Percentiles rank a stretch among this genome's conserved stretches.
Evolutionary conservation across 495 filamentous ascomycete species (phyloP).

Genomic region (Glarea lozoyensis): DNA sequence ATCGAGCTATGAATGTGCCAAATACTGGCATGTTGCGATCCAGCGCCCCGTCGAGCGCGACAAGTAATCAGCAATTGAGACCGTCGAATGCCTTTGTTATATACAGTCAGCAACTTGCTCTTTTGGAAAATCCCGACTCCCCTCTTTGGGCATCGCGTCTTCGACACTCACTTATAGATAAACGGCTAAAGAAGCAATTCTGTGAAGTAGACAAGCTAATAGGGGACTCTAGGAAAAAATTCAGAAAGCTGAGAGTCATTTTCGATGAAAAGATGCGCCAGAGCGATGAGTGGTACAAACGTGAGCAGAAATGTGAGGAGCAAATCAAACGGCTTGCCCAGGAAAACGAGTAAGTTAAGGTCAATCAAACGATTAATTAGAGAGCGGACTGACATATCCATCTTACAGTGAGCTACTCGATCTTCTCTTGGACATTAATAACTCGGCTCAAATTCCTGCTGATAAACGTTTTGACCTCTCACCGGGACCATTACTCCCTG

Average conservation of each 20-base stretch:
- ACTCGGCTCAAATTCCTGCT: constrained; percentile 62
- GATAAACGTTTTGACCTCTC: constrained; percentile 50
- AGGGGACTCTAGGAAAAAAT: constrained; percentile 77
- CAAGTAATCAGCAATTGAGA: no score
- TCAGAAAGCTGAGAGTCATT: constrained; percentile 77
- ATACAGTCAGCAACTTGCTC: no score
- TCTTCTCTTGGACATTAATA: constrained; percentile 78
- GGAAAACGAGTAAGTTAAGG: constrained; percentile 57
- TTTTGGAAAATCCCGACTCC: no score
- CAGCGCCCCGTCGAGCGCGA: no score
- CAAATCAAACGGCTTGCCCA: constrained; percentile 72
- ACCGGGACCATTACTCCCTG: constrained; percentile 6
- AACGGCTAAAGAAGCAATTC: no score
- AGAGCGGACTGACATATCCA: constrained; percentile 35
- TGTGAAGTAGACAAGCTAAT: no score
- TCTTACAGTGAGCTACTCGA: constrained; percentile 44
- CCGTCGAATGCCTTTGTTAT: no score
- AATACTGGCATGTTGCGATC: no score
- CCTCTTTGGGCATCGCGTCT: no score
- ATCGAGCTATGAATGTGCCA: no score
- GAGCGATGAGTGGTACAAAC: constrained; percentile 65
- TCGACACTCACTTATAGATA: no score
- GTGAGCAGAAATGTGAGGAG: constrained; percentile 68
- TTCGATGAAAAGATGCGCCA: constrained; percentile 79
- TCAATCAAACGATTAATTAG: neutral